Base-by-base conservation (phyloP, 2,329 filamentous ascomycete genomes). In the Monosporascus sp. region DNA sequence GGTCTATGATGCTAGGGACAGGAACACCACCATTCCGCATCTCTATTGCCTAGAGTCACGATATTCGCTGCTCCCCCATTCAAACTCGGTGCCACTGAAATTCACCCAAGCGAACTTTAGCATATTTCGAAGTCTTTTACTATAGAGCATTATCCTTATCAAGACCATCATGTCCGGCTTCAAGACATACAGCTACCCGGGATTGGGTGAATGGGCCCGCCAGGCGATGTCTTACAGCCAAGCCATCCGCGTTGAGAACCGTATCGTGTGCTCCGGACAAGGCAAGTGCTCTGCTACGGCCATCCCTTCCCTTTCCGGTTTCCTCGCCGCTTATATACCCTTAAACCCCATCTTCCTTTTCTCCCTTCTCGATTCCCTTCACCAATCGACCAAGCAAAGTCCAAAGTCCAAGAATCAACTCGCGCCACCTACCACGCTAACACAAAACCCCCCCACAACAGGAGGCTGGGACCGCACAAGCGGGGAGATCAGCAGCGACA, bases 181-280 rank as follows among this genome's bases (percentile, higher is more conserved):
- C 7, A 22, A 49, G 41, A 31, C 35, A 5, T 58, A 58, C 48
- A 35, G 18, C 4, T 55, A 55, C 41, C 52, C 54, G 2, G 58
- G 58, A 17, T 20, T 44, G 1, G 58, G 58, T 8, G 56, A 57
- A 18, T 49, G 31, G 51, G 53, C 47, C 11, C 49, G 41, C 3
- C 35, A 60, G 31, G 38, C 40, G 2, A 49, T 52, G 49, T 43
- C 45, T 28, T 79, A 79, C 63, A 75, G 64, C 57, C 78, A 80
- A 54, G 74, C 76, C 2, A 74, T 78, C 15, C 73, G 77, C 1
- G 63, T 80, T 9, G 77, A 73, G 1, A 71, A 80, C 61, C 62
- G 64, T 3, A 78, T 81, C 44, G 70, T 78, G 59, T 70, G 69
- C 52, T 64, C 76, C 1, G 76, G 76, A 3, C 77, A 79, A 69